Base-by-base conservation (phyloP, 179 eudicot genomes). In the Gypsophila paniculata region DNA sequence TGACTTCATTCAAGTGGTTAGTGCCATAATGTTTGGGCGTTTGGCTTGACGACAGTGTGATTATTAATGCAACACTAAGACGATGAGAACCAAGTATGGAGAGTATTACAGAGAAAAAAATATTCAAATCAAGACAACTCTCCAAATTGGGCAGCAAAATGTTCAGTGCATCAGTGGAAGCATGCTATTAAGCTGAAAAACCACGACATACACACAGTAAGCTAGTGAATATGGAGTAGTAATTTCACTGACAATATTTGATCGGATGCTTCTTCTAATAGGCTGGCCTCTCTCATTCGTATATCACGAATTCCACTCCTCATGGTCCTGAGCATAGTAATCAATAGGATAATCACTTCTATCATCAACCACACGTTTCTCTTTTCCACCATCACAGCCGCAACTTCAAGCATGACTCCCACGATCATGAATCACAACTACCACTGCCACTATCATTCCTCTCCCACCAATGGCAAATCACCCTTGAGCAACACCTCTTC, bases 401-500 rank as follows among this genome's bases (percentile, higher is more conserved):
- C 97, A 84, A 75, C 85, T 74, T 0, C 71, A 78, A 65, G 80
- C 84, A 73, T 72, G 73, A 68, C 51, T 78, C 21, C 71, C 26
- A 44, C 87, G 34, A 29, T 29, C 34, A 29, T 29, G 34, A 80
- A 58, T 44, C 78, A 25, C 62, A 74, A 39, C 44, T 0, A 62
- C 68, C 70, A 34, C 54, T 75, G 48, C 71, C 59, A 48, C 68
- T 9, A 68, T 11, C 68, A 69, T 77, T 76, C 14, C 83, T 90
- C 85, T 93, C 98, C 98, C 97, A 93, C 97, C 98, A 93, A 65
- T 93, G 96, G 3, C 83, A 89, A 22, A 86, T 79, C 83, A 86
- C 1, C 97, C 97, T 61, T 91, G 89, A 19, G 97, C 96, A 81
- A 93, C n/a, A 96, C 96, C 74, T 93, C 98, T 5, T 96, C 96